Evolutionary conservation across 257 asterid genomes (phyloP).

Genomic region (Solanum peruvianum): DNA sequence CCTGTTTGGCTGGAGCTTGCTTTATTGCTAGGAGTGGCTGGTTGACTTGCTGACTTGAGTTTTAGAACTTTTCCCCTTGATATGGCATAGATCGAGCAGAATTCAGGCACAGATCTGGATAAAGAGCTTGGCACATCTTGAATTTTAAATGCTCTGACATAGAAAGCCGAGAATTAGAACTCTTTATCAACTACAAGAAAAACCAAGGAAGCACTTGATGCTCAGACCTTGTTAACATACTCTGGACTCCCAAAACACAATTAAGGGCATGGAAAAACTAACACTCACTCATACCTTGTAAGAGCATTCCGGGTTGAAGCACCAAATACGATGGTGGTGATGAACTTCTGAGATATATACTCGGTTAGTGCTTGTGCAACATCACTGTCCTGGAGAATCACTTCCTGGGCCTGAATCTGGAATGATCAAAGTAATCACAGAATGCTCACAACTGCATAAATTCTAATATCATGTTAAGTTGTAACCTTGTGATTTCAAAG

Average conservation of each 20-base stretch:
- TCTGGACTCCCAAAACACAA: background rate
- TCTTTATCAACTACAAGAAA: background rate
- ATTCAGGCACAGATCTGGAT: slow-evolving; percentile 47
- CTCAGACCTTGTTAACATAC: background rate
- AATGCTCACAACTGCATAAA: background rate
- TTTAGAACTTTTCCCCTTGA: slow-evolving; percentile 36
- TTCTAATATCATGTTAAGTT: background rate
- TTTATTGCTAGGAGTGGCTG: slow-evolving; percentile 24
- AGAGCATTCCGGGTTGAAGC: slow-evolving; percentile 54
- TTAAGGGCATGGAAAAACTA: background rate
- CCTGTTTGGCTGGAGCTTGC: slow-evolving; percentile 13
- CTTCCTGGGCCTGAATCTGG: slow-evolving; percentile 67
- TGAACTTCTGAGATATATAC: slow-evolving; percentile 21
- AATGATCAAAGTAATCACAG: background rate
- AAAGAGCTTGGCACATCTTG: slow-evolving; percentile 43
- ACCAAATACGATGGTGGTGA: slow-evolving; percentile 53
- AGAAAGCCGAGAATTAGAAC: background rate
- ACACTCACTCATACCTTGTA: slow-evolving; percentile 30
- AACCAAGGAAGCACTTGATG: background rate
- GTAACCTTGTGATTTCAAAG: background rate
- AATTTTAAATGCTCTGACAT: slow-evolving; percentile 57
- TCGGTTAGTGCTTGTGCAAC: slow-evolving; percentile 42
- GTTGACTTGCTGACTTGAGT: slow-evolving; percentile 32
- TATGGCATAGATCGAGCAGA: slow-evolving; percentile 48
- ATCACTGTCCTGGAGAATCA: slow-evolving; percentile 44